Base-by-base conservation (phyloP, 768 basidiomycete species). In the Xerocomus brunneocitrinus region DNA sequence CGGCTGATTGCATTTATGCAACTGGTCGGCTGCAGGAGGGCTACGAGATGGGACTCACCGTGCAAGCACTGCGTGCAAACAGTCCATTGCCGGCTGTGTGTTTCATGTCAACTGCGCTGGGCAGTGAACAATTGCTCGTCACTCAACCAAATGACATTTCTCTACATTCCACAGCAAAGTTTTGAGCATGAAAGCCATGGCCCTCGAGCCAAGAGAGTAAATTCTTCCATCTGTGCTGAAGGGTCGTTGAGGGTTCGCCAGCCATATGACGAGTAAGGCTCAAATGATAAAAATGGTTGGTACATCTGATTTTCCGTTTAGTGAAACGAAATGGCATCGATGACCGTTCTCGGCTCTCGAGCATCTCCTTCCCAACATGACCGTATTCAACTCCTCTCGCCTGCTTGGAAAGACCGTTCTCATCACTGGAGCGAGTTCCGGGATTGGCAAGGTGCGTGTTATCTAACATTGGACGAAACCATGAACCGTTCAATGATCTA, bases 401-500 rank as follows among this genome's bases (percentile, higher is more conserved):
- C 73, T 93, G n/a, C 67, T 86, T 38, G 87, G 87, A 62, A 92
- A 93, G 72, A 91, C 85, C 32, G 87, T 92, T 53, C 79, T 95
- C 47, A 79, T 95, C 56, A 95, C 93, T 28, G 93, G 93, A 22
- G 92, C 93, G 4, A 90, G 88, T 66, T 81, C 86, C 40, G 93
- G 93, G 41, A 95, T 95, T 58, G 93, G 93, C 52, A 87, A 91
- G 51, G 90, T 91, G 63, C 66, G 85, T n/a, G 71, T 43, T 36
- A 13, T 22, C 36, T 3, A 32, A 27, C 16, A n/a, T 9, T 25
- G n/a, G 52, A 38, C 25, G 14, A 3, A 8, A 22, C n/a, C 27
- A 36, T 24, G 22, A 46, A 19, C 42, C 19, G 54, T 36, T 34
- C 30, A 31, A 27, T 25, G 49, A 28, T 41, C 19, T 32, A 49